phyloP scores from a whole-genome alignment of 73 alveolate genomes.

The Tetrahymena elliotti region DNA sequence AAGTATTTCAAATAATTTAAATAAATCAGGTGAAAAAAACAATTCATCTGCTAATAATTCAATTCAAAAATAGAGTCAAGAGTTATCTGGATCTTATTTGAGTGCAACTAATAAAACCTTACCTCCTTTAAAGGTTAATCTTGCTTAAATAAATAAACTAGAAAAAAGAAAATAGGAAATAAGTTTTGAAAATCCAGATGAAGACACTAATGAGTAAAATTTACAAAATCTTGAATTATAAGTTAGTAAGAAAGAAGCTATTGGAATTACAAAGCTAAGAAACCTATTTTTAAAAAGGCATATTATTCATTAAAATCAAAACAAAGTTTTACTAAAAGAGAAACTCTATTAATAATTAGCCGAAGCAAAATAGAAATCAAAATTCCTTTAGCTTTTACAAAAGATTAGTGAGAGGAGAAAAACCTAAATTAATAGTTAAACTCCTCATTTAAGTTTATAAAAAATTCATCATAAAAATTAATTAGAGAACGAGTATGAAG shows the following conservation, averaged over 20 bases:
- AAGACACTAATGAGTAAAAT: too few species aligned
- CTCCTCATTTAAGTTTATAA: neutral
- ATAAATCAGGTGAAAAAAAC: neutral
- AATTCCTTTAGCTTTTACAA: neutral
- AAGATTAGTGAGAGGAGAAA: neutral
- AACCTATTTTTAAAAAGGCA: neutral
- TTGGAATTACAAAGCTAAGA: neutral
- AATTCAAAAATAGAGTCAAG: neutral
- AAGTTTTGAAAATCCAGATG: too few species aligned
- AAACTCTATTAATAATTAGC: neutral
- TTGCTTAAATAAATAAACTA: neutral
- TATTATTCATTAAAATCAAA: neutral
- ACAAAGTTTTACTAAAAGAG: neutral
- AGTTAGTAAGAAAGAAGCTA: neutral
- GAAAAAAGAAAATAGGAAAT: neutral
- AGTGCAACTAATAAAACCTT: neutral
- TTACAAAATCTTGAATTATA: neutral
- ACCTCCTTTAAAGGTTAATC: neutral
- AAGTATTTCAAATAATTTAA: too few species aligned
- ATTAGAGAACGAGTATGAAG: neutral
- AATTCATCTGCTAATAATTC: neutral
- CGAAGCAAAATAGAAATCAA: neutral
- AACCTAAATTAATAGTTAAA: too few species aligned
- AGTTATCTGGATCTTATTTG: neutral
- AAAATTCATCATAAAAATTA: too few species aligned